Percentiles rank a stretch among this genome's conserved stretches.
phyloP scores from a whole-genome alignment of 768 basidiomycete species.

The Russula lepida region DNA sequence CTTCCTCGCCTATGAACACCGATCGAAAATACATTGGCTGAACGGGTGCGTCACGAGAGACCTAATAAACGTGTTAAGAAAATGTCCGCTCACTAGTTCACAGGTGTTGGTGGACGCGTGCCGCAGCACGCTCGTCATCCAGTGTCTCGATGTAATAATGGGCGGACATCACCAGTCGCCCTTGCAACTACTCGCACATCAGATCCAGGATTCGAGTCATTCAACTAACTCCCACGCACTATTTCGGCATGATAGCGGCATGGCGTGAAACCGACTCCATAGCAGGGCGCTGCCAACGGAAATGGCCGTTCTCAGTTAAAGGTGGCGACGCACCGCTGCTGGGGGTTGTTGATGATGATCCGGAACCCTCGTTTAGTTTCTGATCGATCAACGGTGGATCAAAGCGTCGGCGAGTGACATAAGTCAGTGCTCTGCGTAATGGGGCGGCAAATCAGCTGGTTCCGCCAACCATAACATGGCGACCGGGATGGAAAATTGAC shows the following conservation, averaged over 20 bases:
- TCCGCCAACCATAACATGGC: background rate
- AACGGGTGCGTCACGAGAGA: background rate
- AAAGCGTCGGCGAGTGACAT: background rate
- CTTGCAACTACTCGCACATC: background rate
- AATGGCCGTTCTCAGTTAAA: background rate
- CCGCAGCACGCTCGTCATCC: background rate
- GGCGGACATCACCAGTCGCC: background rate
- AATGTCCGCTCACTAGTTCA: background rate
- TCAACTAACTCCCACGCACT: background rate
- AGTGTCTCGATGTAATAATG: background rate
- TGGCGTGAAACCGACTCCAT: background rate
- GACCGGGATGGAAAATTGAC: background rate
- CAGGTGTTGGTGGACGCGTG: background rate
- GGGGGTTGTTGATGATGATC: background rate
- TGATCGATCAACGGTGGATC: constrained; percentile 9
- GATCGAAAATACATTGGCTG: background rate
- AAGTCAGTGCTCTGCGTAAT: background rate
- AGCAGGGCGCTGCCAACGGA: background rate
- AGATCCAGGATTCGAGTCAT: background rate
- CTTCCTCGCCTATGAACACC: background rate
- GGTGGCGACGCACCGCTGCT: background rate
- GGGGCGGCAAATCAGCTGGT: background rate
- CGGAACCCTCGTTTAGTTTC: constrained; percentile 11
- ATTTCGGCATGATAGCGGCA: background rate
- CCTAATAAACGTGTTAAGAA: background rate